Evolutionary conservation across 495 filamentous ascomycete genomes (phyloP), one percentile per base, ranked within the genome.

Genomic region (Penicillium argentinense): DNA sequence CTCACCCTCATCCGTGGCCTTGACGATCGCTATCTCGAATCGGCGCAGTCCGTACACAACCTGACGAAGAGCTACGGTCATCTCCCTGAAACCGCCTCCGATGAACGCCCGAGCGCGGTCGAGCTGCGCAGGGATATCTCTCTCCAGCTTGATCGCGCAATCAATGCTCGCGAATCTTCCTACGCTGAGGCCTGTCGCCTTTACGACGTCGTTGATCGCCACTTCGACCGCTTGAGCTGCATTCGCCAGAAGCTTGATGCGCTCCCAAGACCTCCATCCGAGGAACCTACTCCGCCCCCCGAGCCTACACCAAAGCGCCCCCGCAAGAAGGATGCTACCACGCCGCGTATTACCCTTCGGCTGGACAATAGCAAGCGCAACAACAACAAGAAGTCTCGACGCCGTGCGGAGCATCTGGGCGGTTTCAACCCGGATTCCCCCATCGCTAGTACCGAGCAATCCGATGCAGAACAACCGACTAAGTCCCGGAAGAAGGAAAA

Each of bases 1-100:
- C 77, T 98, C 32, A 90, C 87, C 38, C 79, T 97, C 39, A 90
- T 98, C 53, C 79, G 83, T 52, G 82, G 90, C 40, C 85, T 97
- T 42, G 88, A 96, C 63, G 68, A 81, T 39, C 78, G 76, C 28
- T 91, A 91, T 60, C 55, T 77, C 16, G 74, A 85, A 12, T 76
- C 82, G 14, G 85, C 86, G 13, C 64, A 79, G 32, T 68, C 72
- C 4, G 79, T 97, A 7, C 81, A 97, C 66, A 74, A 83, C 18
- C 79, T 91, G 32, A 85, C 88, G 30, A 82, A 79, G 33, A 68
- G 63, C 22, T 98, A 93, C 74, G 87, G 83, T 14, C 74, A 77
- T 42, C 81, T 95, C 9, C 88, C 87, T 3, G 64, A 72, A 14
- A 53, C 84, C 14, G 75, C 84, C 5, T 47, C 72, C 5, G 69